phyloP scores from a whole-genome alignment of 2,329 filamentous ascomycete genomes.

The Xylaria digitata region DNA sequence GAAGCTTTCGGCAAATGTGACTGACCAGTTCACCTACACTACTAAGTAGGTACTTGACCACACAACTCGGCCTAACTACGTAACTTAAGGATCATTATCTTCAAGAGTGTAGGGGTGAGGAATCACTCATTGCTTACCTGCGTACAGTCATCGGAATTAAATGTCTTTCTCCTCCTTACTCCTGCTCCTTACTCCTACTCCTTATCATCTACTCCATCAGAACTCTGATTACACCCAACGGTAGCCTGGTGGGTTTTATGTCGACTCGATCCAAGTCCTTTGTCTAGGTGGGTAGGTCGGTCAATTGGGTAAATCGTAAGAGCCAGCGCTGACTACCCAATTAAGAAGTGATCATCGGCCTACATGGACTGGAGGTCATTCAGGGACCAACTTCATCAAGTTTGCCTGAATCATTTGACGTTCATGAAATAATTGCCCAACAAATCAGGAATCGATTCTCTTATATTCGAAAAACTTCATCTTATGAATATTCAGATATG shows the following conservation, averaged over 20 bases:
- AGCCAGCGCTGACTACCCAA: slow-evolving; percentile 1
- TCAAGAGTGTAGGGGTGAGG: not conserved
- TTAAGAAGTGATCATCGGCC: slow-evolving; percentile 27
- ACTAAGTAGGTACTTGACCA: too few species aligned
- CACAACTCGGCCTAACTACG: too few species aligned
- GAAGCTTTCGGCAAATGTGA: slow-evolving; percentile 44
- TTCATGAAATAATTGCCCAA: not conserved
- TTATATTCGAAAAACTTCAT: not conserved
- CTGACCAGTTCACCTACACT: slow-evolving; percentile 12
- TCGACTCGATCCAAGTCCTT: slow-evolving; percentile 13
- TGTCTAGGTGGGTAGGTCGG: not conserved
- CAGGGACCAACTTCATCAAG: too few species aligned
- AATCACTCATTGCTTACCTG: slow-evolving; percentile 20
- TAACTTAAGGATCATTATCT: slow-evolving; percentile 15
- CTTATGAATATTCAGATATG: not conserved
- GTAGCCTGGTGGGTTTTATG: not conserved
- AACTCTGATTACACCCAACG: too few species aligned
- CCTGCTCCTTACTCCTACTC: not conserved
- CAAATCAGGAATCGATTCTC: too few species aligned
- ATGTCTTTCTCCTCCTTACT: not conserved
- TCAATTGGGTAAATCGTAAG: slow-evolving; percentile 9
- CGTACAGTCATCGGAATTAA: slow-evolving; percentile 30
- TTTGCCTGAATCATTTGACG: not conserved
- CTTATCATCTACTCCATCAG: not conserved
- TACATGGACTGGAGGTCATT: not conserved